Evolutionary conservation across 2,329 filamentous ascomycete species (phyloP).

Genomic region (Venturia nashicola): DNA sequence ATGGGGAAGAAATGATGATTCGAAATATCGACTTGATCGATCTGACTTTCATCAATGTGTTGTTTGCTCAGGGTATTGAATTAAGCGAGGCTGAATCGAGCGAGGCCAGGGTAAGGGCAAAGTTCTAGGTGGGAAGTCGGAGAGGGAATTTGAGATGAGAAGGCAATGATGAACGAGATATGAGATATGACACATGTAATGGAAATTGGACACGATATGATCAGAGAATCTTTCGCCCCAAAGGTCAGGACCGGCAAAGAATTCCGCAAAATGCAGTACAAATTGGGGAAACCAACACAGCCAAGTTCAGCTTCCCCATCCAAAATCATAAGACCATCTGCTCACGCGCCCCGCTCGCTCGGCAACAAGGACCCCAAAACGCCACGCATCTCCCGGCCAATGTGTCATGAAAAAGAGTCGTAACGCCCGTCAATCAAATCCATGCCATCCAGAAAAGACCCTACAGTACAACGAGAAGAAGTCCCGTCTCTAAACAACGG

Average conservation of each 20-base stretch:
- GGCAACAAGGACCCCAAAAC: not conserved
- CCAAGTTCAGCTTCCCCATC: not conserved
- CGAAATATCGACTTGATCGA: no score
- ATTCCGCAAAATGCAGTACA: not conserved
- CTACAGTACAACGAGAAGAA: not conserved
- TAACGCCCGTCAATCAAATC: not conserved
- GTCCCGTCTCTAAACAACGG: constrained; percentile 26
- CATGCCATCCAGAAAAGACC: not conserved
- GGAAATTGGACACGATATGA: not conserved
- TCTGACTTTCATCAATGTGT: no score
- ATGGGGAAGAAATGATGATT: no score
- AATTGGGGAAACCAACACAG: not conserved
- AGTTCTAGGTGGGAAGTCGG: no score
- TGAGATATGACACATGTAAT: no score
- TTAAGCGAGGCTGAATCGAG: no score
- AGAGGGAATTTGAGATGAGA: no score
- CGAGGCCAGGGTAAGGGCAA: no score
- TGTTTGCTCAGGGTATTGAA: no score
- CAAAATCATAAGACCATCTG: not conserved
- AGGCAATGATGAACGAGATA: no score
- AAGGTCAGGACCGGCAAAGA: no score
- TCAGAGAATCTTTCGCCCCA: not conserved
- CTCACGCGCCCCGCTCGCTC: not conserved
- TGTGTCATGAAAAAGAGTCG: not conserved
- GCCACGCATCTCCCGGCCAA: not conserved